Base-by-base conservation (phyloP, 164 flowering plant genomes). In the Stephania yunnanensis region DNA sequence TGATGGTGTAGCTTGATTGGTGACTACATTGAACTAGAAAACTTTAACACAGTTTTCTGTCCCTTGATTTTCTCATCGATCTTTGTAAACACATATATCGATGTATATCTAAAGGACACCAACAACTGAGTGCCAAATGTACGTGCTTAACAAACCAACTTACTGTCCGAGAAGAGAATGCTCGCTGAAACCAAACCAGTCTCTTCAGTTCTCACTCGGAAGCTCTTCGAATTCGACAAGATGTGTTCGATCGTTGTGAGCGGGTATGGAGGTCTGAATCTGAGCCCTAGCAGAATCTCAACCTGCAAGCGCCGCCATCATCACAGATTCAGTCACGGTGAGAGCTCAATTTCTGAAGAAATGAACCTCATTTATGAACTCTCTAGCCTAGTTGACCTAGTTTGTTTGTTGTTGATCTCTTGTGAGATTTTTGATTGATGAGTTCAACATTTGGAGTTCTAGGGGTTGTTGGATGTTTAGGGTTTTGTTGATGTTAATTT, bases 221-320 rank as follows among this genome's bases (percentile, higher is more conserved):
- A 25, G 25, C 25, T 25, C 42, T 36, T 36, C 42, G 19, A 17
- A 58, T n/a, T n/a, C 7, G 42, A 66, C 29, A 9, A 69, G 42
- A 66, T 68, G 52, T 67, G 19, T 66, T 66, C 71, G 61, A 22
- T 50, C 46, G 25, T 69, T 66, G 25, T 69, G 22, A 69, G 71
- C 70, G 20, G 70, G 13, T 45, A 7, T 11, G 70, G 70, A 31
- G 46, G 2, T 68, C 70, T 68, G 12, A 44, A 25, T 66, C 69
- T 11, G 15, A 25, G 11, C 30, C 69, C 25, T 6, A 19, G 25
- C 66, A 61, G 22, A 61, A 61, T 52, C 29, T 68, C 76, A 69
- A 69, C 67, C 67, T 15, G 5, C 53, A 75, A 74, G 30, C 76
- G 15, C 45, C 17, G 15, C 31, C 69, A 13, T 11, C 61, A 53